phyloP scores from a whole-genome alignment of 2,329 filamentous ascomycete species.

The Scopulariopsis brevicaulis region DNA sequence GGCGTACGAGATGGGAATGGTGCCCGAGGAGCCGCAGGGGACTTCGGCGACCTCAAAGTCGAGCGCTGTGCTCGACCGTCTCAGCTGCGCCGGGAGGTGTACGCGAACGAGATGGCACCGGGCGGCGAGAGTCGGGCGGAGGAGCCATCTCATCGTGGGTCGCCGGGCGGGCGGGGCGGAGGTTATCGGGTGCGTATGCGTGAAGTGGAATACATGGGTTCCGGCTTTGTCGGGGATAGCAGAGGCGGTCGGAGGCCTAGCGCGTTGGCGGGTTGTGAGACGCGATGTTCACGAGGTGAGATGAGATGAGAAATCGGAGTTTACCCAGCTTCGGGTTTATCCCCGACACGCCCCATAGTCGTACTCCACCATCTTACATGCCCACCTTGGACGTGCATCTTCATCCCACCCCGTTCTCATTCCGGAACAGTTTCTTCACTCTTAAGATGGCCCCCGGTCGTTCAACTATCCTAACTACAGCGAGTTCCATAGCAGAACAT shows the following conservation, averaged over 20 bases:
- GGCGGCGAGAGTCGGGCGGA: neutral
- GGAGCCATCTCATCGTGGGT: neutral
- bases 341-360: too few relatives aligned
- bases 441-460: too few relatives aligned
- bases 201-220: neutral
- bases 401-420: too few relatives aligned
- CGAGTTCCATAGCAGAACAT: too few relatives aligned
- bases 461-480: too few relatives aligned
- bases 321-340: neutral
- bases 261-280: neutral
- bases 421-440: too few relatives aligned
- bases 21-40: constrained; percentile 34
- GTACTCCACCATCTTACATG: too few relatives aligned
- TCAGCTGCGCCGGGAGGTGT: neutral
- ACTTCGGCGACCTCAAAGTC: constrained; percentile 22
- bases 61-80: neutral
- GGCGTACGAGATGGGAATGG: constrained; percentile 38
- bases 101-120: neutral
- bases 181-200: neutral
- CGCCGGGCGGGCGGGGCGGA: neutral
- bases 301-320: neutral
- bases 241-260: neutral
- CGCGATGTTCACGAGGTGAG: neutral
- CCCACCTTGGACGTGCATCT: too few relatives aligned
- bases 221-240: neutral